Conservation (phyloP, 805 yeast genomes). For the Komagataella pseudopastoris region DNA sequence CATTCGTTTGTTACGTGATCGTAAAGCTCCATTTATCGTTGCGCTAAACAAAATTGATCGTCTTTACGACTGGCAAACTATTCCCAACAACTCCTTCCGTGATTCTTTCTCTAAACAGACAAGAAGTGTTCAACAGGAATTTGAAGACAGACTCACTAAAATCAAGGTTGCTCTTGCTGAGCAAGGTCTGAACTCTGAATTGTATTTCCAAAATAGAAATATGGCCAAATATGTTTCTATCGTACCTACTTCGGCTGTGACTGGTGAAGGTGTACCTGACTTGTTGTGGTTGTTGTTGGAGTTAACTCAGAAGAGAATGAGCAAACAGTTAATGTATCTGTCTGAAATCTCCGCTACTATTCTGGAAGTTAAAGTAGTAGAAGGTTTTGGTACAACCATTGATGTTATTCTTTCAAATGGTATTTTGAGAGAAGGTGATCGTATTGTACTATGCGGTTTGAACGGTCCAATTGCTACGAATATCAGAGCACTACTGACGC, state of each 20-base stretch:
- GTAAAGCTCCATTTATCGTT: constrained; percentile 96
- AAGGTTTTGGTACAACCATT: constrained; percentile 97
- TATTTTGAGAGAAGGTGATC: constrained; percentile 85
- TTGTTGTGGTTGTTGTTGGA: constrained; percentile 89
- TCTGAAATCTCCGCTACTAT: constrained; percentile 92
- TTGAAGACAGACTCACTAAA: constrained; percentile 72
- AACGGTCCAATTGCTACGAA: constrained; percentile 97
- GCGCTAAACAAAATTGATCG: constrained; percentile 97
- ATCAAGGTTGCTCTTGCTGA: constrained; percentile 89
- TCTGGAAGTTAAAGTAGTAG: constrained; percentile 93
- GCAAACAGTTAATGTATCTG: constrained; percentile 93
- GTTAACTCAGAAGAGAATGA: constrained; percentile 96
- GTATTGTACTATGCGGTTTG: constrained; percentile 92
- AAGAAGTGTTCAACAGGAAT: constrained; percentile 81
- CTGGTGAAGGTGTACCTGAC: constrained; percentile 99
- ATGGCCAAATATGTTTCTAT: constrained; percentile 87
- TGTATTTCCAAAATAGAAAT: constrained; percentile 91
- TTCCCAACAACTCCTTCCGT: constrained; percentile 91
- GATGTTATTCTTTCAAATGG: constrained; percentile 98
- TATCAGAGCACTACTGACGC: constrained; percentile 90
- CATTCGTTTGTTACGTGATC: constrained; percentile 79
- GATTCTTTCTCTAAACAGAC: constrained; percentile 79
- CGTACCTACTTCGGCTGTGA: constrained; percentile 97
- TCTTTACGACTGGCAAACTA: constrained; percentile 85
- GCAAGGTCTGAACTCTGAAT: constrained; percentile 96